Percentiles rank a stretch among this genome's conserved stretches.
Conservation (phyloP, 805 yeast genomes). For the Lachancea kluyveri region DNA sequence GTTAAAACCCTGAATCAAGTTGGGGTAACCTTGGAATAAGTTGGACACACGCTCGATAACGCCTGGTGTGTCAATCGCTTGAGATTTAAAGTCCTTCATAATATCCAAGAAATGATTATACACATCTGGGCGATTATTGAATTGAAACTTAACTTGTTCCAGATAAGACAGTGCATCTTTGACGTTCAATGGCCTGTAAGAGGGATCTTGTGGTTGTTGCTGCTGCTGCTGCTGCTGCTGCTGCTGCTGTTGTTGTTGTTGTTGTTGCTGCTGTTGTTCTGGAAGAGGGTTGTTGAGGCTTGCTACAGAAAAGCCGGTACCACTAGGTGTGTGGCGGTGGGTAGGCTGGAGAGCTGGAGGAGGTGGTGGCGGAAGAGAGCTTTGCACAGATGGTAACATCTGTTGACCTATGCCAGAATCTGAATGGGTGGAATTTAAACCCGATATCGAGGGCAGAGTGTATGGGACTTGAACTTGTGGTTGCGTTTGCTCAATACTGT, state of each 20-base stretch:
- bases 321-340: not conserved
- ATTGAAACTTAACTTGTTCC: conserved; percentile 93
- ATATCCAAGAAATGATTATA: conserved; percentile 94
- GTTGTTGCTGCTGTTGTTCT: conserved; percentile 13
- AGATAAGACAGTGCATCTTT: conserved; percentile 93
- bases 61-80: conserved; percentile 95
- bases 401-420: conserved; percentile 2
- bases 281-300: conserved; percentile 29
- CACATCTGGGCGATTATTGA: conserved; percentile 87
- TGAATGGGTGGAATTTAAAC: conserved; percentile 3
- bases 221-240: conserved; percentile 15
- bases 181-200: conserved; percentile 81
- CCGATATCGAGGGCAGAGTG: conserved; percentile 7
- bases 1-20: conserved; percentile 92
- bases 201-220: conserved; percentile 15
- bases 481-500: too few species aligned
- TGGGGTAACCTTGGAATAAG: conserved; percentile 87
- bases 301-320: conserved; percentile 23
- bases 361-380: not conserved
- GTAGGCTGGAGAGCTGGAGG: not conserved
- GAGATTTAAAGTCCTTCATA: conserved; percentile 98
- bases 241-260: conserved; percentile 10
- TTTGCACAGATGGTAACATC: conserved; percentile 6
- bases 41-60: conserved; percentile 93
- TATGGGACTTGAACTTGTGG: too few species aligned